Percentiles rank a stretch among this genome's conserved stretches.
phyloP scores from a whole-genome alignment of 345 rosid genomes.

The Heritiera littoralis region DNA sequence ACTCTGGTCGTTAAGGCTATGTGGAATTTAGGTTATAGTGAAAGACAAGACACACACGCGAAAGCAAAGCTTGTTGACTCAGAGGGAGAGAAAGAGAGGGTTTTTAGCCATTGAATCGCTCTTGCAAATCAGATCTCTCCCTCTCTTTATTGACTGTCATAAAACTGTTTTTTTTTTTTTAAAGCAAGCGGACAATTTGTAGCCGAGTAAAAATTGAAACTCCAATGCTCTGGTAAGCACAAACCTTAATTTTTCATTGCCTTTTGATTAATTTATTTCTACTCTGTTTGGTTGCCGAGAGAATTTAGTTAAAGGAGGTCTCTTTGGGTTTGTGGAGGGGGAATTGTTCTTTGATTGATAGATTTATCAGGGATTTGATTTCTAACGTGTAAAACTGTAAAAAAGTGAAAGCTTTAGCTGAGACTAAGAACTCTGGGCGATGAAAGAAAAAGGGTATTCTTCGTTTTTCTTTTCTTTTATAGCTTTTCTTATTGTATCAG shows the following conservation, averaged over 20 bases:
- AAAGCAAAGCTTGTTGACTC: background rate
- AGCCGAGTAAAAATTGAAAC: background rate
- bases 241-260: background rate
- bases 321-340: background rate
- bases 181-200: background rate
- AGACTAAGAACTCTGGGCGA: background rate
- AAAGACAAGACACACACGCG: background rate
- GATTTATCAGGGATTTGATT: background rate
- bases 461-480: background rate
- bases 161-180: background rate
- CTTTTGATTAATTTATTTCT: background rate
- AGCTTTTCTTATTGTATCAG: background rate
- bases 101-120: background rate
- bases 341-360: background rate
- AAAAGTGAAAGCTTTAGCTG: background rate
- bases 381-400: background rate
- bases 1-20: background rate
- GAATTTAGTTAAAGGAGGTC: background rate
- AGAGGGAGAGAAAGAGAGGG: background rate
- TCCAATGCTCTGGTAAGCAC: conserved; percentile 2
- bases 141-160: background rate
- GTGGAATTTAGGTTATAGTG: background rate
- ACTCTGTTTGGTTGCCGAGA: background rate
- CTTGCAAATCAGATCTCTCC: background rate
- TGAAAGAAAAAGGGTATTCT: background rate